A percentile compares a stretch with the other conserved stretches of the same genome.
Evolutionary conservation across 257 asterid genomes (phyloP).

Genomic region (Anisodus acutangulus): DNA sequence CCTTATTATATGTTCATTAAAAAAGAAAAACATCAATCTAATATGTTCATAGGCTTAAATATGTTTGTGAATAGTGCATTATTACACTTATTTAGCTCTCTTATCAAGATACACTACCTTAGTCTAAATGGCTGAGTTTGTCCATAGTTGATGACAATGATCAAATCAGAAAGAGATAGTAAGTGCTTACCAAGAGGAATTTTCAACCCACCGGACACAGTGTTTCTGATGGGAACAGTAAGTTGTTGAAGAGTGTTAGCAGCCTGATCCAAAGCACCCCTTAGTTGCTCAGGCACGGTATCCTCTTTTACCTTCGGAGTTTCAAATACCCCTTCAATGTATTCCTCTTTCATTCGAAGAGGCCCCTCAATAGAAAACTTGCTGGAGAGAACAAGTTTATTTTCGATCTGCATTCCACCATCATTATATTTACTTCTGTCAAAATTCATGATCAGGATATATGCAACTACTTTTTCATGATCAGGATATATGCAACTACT

Average conservation of each 20-base stretch:
- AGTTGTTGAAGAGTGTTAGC: slow-evolving; percentile 73
- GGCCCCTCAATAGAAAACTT: slow-evolving; percentile 89
- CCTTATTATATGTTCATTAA: neutral
- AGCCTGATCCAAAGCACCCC: slow-evolving; percentile 70
- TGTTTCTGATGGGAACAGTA: slow-evolving; percentile 66
- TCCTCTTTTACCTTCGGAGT: slow-evolving; percentile 80
- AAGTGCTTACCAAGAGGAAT: slow-evolving; percentile 76
- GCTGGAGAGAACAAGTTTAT: slow-evolving; percentile 60
- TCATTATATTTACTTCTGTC: slow-evolving; percentile 23
- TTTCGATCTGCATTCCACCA: slow-evolving; percentile 71
- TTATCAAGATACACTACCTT: neutral
- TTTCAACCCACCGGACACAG: slow-evolving; percentile 65
- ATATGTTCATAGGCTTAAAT: neutral
- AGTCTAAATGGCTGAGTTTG: neutral
- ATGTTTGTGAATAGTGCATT: neutral
- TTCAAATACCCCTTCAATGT: slow-evolving; percentile 76
- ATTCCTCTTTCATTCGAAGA: slow-evolving; percentile 89
- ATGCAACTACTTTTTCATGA: slow-evolving; percentile 10
- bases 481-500: slow-evolving; percentile 1
- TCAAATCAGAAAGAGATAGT: neutral
- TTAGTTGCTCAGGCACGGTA: slow-evolving; percentile 71
- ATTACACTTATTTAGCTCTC: neutral
- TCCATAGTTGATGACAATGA: neutral
- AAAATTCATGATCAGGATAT: neutral
- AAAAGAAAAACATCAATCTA: neutral